Percentiles rank a stretch among this genome's conserved stretches.
Conservation (phyloP, 208 protist genomes). For the Chromosphaera perkinsii region DNA sequence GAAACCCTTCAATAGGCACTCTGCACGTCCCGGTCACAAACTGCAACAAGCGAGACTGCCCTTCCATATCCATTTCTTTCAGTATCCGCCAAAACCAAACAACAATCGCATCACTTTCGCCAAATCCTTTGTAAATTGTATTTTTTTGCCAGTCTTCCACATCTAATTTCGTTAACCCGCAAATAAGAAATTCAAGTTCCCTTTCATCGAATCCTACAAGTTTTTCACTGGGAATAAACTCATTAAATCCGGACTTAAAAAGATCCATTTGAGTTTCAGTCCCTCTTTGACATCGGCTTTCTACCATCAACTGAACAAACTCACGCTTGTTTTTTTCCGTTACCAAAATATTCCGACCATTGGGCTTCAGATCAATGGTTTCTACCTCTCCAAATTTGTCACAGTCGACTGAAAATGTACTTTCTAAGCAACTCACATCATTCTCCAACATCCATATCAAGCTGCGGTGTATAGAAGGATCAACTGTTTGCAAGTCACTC, state of each 20-base stretch:
- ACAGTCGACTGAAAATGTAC: slow-evolving; percentile 85
- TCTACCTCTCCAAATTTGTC: slow-evolving; percentile 82
- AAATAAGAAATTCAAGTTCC: slow-evolving; percentile 79
- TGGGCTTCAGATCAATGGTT: slow-evolving; percentile 80
- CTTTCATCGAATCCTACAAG: slow-evolving; percentile 87
- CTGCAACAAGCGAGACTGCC: slow-evolving; percentile 86
- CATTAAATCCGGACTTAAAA: slow-evolving; percentile 89
- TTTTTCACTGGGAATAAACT: slow-evolving; percentile 82
- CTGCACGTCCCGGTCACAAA: slow-evolving; percentile 95
- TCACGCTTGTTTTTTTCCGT: slow-evolving; percentile 86
- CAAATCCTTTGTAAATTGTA: slow-evolving; percentile 17
- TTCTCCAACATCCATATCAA: slow-evolving; percentile 79
- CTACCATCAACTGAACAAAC: slow-evolving; percentile 81
- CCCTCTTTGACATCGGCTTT: slow-evolving; percentile 73
- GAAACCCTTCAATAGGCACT: slow-evolving; percentile 55
- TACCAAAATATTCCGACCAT: slow-evolving; percentile 80
- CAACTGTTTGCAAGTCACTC: slow-evolving; percentile 88
- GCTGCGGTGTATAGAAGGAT: slow-evolving; percentile 85
- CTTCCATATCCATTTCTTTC: slow-evolving; percentile 46
- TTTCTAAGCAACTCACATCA: slow-evolving; percentile 55
- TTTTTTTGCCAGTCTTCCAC: slow-evolving; percentile 19
- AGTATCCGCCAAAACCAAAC: slow-evolving; percentile 25
- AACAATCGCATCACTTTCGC: slow-evolving; percentile 9
- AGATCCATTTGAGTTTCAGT: slow-evolving; percentile 77
- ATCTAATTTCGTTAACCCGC: slow-evolving; percentile 9